Conservation (phyloP, 192 early-diverging fungal genomes). For the Coemansia sp. region DNA sequence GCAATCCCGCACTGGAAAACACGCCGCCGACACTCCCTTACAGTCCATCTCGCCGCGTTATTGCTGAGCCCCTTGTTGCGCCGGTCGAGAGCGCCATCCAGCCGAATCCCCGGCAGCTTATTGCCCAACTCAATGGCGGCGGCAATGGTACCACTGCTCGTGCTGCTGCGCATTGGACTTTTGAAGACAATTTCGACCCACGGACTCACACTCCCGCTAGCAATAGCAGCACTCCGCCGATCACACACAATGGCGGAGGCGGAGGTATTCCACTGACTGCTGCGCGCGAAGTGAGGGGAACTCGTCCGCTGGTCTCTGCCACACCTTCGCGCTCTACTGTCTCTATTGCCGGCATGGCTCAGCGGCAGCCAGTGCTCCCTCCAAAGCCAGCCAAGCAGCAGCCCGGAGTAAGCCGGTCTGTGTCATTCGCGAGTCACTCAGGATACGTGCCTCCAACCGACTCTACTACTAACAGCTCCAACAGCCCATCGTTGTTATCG, state of each 20-base stretch:
- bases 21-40: constrained; percentile 4
- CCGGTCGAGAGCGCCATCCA: constrained; percentile 27
- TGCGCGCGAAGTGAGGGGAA: constrained; percentile 18
- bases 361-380: neutral
- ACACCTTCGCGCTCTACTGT: neutral
- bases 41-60: neutral
- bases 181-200: constrained; percentile 48
- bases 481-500: neutral
- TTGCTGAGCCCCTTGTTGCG: neutral
- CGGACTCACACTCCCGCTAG: neutral
- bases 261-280: constrained; percentile 13
- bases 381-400: neutral
- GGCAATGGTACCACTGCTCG: neutral
- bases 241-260: constrained; percentile 5
- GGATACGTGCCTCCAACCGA: neutral
- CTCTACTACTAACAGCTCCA: neutral
- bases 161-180: constrained; percentile 3
- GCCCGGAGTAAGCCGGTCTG: neutral
- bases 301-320: neutral
- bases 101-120: constrained; percentile 33
- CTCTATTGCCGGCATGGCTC: neutral
- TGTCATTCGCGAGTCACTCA: constrained; percentile 7
- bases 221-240: constrained; percentile 9
- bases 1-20: constrained; percentile 16
- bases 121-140: constrained; percentile 29